Conservation (phyloP, 75 land plant genomes). For the Cupressus sempervirens region DNA sequence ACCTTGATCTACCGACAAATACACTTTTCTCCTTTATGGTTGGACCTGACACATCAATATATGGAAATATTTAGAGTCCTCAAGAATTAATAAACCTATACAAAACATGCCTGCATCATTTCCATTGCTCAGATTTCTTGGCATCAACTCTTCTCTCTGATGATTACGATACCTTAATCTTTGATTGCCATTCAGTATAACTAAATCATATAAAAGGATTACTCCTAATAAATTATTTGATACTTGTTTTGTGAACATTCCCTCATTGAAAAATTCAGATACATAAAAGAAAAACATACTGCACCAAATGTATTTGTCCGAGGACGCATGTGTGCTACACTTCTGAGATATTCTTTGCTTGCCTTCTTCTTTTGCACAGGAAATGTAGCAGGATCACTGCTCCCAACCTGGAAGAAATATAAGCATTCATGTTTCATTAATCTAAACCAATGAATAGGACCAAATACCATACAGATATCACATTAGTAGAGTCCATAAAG, state of each 20-base stretch:
- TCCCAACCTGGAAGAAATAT: slow-evolving; percentile 59
- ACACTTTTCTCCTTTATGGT: background rate
- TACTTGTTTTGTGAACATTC: background rate
- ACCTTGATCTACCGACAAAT: background rate
- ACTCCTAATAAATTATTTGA: background rate
- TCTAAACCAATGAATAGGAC: background rate
- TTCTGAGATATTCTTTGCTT: slow-evolving; percentile 80
- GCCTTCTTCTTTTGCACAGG: slow-evolving; percentile 95
- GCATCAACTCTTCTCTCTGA: background rate
- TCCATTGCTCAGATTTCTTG: background rate
- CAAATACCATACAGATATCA: background rate
- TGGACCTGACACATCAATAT: background rate
- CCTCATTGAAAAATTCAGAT: background rate
- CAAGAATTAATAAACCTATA: background rate
- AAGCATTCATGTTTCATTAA: background rate
- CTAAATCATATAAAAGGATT: background rate
- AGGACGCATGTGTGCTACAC: slow-evolving; percentile 86
- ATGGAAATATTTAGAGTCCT: background rate
- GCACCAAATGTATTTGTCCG: slow-evolving; percentile 97
- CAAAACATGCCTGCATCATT: background rate
- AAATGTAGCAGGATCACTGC: slow-evolving; percentile 73
- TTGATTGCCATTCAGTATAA: background rate
- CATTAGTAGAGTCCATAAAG: background rate
- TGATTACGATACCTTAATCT: background rate
- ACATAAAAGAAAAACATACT: slow-evolving; percentile 36